Evolutionary conservation across 164 flowering plant genomes (phyloP).

Genomic region (Vitis rupestris): DNA sequence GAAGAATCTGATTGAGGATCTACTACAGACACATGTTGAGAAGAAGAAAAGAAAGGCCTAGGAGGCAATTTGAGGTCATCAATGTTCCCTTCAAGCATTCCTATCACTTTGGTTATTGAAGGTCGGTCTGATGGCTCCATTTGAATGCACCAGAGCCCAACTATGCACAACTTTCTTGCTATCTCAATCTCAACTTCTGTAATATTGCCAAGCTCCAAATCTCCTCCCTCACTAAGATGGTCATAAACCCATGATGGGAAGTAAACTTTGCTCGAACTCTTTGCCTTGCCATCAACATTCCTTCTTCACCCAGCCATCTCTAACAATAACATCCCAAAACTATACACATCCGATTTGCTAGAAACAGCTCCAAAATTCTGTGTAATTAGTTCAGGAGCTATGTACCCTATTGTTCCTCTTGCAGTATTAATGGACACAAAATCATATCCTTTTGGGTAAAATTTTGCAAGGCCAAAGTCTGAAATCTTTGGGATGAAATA

Average conservation of each 20-base stretch:
- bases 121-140: constrained; percentile 11
- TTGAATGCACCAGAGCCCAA: constrained; percentile 22
- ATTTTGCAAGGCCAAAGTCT: constrained; percentile 20
- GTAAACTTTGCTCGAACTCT: background rate
- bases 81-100: constrained; percentile 12
- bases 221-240: constrained; percentile 1
- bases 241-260: constrained; percentile 17
- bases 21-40: background rate
- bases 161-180: constrained; percentile 10
- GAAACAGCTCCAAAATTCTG: constrained; percentile 13
- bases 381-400: constrained; percentile 17
- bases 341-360: constrained; percentile 18
- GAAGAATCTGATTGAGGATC: constrained; percentile 8
- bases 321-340: constrained; percentile 23
- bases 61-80: constrained; percentile 11
- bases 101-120: constrained; percentile 13
- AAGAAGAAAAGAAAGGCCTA: constrained; percentile 9
- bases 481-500: constrained; percentile 17
- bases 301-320: constrained; percentile 18
- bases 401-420: constrained; percentile 19
- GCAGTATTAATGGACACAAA: constrained; percentile 1
- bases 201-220: constrained; percentile 1
- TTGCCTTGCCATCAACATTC: background rate
- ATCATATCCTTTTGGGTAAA: background rate
- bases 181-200: background rate